Conservation (phyloP, 2,329 filamentous ascomycete species). For the Pestalotiopsis sp. region DNA sequence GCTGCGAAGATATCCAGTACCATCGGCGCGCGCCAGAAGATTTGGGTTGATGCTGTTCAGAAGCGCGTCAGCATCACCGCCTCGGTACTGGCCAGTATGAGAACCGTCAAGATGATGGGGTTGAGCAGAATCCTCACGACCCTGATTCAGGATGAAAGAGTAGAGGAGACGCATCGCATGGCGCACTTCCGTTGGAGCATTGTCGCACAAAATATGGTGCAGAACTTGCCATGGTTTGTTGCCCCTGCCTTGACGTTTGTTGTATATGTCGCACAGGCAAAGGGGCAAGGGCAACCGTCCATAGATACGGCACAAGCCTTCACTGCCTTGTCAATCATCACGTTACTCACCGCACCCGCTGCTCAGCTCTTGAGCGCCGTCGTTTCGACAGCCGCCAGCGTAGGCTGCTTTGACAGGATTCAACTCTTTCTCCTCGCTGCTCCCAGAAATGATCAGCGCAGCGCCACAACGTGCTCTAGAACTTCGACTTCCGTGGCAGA, state of each 20-base stretch:
- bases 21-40: conserved; percentile 25
- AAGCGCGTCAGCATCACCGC: conserved; percentile 31
- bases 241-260: conserved; percentile 33
- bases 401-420: conserved; percentile 43
- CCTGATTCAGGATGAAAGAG: conserved; percentile 32
- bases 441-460: conserved; percentile 12
- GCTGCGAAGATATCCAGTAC: conserved; percentile 24
- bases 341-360: conserved; percentile 35
- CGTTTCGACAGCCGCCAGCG: conserved; percentile 37
- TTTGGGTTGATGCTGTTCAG: conserved; percentile 39
- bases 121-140: conserved; percentile 29
- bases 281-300: conserved; percentile 14
- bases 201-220: conserved; percentile 36
- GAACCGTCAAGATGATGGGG: conserved; percentile 43
- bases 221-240: conserved; percentile 7
- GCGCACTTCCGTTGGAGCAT: conserved; percentile 33
- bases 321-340: conserved; percentile 41
- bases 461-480: conserved; percentile 25
- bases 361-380: conserved; percentile 20
- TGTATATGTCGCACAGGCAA: conserved; percentile 19
- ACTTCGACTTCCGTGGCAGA: background rate
- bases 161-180: conserved; percentile 35
- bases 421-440: conserved; percentile 34
- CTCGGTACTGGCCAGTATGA: conserved; percentile 39
- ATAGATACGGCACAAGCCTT: conserved; percentile 32